A percentile compares a stretch with the other conserved stretches of the same genome.
Conservation (phyloP, 2,329 filamentous ascomycete genomes). For the Teratosphaeria destructans region DNA sequence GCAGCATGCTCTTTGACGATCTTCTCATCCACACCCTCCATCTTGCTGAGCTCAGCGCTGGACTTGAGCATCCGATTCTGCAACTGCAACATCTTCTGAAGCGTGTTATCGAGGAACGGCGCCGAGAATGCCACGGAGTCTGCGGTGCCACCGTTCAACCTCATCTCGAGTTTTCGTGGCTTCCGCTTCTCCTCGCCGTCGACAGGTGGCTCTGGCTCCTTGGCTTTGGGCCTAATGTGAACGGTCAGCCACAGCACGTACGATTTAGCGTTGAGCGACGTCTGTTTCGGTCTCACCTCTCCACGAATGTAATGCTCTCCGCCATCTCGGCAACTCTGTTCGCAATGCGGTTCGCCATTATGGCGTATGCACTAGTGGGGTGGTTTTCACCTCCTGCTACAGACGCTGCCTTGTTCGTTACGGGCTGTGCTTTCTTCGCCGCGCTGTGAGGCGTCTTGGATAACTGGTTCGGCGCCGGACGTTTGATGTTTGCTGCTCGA, state of each 20-base stretch:
- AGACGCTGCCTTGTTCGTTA: conserved; percentile 25
- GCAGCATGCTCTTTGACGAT: conserved; percentile 41
- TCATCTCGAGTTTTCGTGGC: conserved; percentile 42
- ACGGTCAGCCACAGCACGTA: background rate
- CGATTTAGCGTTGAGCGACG: background rate
- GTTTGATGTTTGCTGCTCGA: conserved; percentile 8
- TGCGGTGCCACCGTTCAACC: conserved; percentile 28
- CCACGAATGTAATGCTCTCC: conserved; percentile 42
- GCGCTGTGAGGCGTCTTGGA: conserved; percentile 8
- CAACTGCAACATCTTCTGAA: conserved; percentile 39
- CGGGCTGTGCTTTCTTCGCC: conserved; percentile 14
- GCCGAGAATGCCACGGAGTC: conserved; percentile 40
- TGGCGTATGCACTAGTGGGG: conserved; percentile 37
- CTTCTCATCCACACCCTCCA: conserved; percentile 35
- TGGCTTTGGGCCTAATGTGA: conserved; percentile 16
- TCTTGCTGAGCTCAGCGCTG: conserved; percentile 36
- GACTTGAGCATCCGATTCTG: conserved; percentile 42
- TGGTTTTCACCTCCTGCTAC: conserved; percentile 23
- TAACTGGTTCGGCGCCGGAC: conserved; percentile 6
- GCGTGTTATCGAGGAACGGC: conserved; percentile 43
- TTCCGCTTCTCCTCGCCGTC: conserved; percentile 28
- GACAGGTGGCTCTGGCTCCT: conserved; percentile 11
- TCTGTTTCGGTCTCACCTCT: conserved; percentile 23
- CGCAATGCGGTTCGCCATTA: conserved; percentile 41
- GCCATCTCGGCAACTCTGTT: conserved; percentile 44